Evolutionary conservation across 192 early-diverging fungal genomes (phyloP).

Genomic region (Globomyces pollinis-pini): DNA sequence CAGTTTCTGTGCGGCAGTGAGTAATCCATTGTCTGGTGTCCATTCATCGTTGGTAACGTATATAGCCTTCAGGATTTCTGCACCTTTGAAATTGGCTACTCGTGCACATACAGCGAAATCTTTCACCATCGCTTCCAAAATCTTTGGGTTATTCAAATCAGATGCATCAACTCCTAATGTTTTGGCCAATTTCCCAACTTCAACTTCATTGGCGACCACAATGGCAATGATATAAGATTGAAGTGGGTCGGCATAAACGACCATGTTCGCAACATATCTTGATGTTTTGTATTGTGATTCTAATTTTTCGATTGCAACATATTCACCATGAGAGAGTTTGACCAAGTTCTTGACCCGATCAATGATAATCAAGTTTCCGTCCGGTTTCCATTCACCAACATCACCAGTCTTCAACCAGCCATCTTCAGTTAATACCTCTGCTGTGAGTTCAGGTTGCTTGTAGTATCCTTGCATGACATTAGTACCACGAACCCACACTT

Average conservation of each 20-base stretch:
- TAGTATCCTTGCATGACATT: conserved; percentile 74
- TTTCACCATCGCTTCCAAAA: conserved; percentile 4
- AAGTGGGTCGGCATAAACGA: conserved; percentile 56
- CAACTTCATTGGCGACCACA: conserved; percentile 59
- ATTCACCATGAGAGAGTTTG: conserved; percentile 81
- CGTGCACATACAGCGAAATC: conserved; percentile 57
- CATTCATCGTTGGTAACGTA: conserved; percentile 70
- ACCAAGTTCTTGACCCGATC: conserved; percentile 84
- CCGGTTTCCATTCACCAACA: conserved; percentile 64
- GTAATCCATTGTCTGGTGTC: conserved; percentile 77
- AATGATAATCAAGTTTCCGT: conserved; percentile 66
- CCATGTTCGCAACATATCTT: conserved; percentile 62
- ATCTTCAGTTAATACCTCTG: conserved; percentile 61
- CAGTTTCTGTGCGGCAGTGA: conserved; percentile 94
- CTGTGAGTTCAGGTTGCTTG: conserved; percentile 59
- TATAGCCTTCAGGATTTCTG: conserved; percentile 65
- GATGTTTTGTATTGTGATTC: conserved; percentile 82
- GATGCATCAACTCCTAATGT: neutral
- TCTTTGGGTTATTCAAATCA: neutral
- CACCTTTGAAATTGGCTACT: conserved; percentile 53
- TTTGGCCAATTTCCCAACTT: conserved; percentile 19
- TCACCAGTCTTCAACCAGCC: conserved; percentile 89
- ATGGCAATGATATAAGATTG: conserved; percentile 68
- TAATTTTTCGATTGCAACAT: conserved; percentile 88
- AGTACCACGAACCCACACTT: conserved; percentile 78